Base-by-base conservation (phyloP, 2,329 filamentous ascomycete genomes). In the Aspergillus cejpii region DNA sequence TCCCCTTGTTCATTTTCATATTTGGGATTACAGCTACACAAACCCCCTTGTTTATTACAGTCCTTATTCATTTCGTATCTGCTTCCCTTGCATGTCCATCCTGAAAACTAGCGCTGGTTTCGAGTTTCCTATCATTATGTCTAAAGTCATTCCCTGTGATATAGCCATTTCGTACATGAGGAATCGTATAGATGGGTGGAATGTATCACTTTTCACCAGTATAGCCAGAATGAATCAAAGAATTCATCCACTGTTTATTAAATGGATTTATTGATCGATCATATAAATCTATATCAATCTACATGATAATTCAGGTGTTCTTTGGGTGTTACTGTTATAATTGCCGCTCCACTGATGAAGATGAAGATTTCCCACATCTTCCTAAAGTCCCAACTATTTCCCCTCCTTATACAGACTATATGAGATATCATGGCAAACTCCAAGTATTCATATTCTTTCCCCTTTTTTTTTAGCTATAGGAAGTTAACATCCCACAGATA, bases 401-500 rank as follows among this genome's bases (percentile, higher is more conserved):
- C 26, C 31, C 15, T 19, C 31, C 5, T 15, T 11, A 34, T 8
- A 11, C 10, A 34, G 31, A 8, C 14, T 15, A 24, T 36, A 24
- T 6, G 7, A 19, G 2, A 38, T n/a, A 19, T n/a, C 14, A 29
- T 54, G 52, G 52, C 52, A 12, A 54, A 54, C 21, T 51, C 49
- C 34, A 51, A 45, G 49, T 51, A 50, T 24, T 5, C 33, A 45
- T 20, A 7, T n/a, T 21, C 21, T n/a, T 11, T 33, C 14, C 6
- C 8, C 8, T 21, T 15, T n/a, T 11, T 33, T 19, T 5, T 11
- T 19, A 3, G 26, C 10, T 14, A 37, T n/a, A n/a, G n/a, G n/a
- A n/a, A 15, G 11, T 21, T 37, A 12, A 28, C 34, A 7, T 12
- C 12, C 36, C 44, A 31, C 51, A 95, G 87, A 68, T 97, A 89